Conservation (phyloP, 1,139 yeast genomes). For the Saccharomycopsis hybrid region DNA sequence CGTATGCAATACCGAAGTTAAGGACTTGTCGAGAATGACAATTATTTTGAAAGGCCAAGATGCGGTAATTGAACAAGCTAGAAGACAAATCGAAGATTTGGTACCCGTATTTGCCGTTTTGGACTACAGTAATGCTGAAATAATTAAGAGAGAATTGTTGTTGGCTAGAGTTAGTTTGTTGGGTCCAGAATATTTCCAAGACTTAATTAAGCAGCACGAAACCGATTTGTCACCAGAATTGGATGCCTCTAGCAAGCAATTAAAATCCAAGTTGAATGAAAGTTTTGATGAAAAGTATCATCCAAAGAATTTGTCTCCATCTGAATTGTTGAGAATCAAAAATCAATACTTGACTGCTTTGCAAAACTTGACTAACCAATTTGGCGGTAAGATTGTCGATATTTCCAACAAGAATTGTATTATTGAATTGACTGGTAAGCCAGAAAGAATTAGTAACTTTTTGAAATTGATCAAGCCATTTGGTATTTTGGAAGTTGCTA, state of each 20-base stretch:
- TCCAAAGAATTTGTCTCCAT: conserved; percentile 84
- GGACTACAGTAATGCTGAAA: conserved; percentile 86
- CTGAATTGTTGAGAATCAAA: conserved; percentile 91
- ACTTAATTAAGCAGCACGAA: conserved; percentile 82
- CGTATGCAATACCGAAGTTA: conserved; percentile 94
- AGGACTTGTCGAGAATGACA: conserved; percentile 94
- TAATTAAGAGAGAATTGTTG: conserved; percentile 83
- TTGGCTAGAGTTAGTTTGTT: conserved; percentile 86
- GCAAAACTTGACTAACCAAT: conserved; percentile 71
- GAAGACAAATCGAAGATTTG: conserved; percentile 94
- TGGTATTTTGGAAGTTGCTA: conserved; percentile 91
- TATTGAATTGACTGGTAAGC: conserved; percentile 91
- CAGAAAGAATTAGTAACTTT: conserved; percentile 79
- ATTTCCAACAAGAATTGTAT: conserved; percentile 90
- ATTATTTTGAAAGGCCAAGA: conserved; percentile 92
- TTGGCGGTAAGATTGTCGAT: conserved; percentile 90
- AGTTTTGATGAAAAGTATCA: conserved; percentile 49
- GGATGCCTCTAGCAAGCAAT: conserved; percentile 11
- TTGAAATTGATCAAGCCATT: conserved; percentile 88
- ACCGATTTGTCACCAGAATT: conserved; percentile 25
- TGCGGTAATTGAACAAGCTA: conserved; percentile 96
- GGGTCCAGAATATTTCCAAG: conserved; percentile 97
- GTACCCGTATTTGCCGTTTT: conserved; percentile 98
- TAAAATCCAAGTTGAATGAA: conserved; percentile 8
- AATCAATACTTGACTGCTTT: conserved; percentile 84